Conservation (phyloP, 2,329 filamentous ascomycete genomes). For the Sphaerulina vaccinii region DNA sequence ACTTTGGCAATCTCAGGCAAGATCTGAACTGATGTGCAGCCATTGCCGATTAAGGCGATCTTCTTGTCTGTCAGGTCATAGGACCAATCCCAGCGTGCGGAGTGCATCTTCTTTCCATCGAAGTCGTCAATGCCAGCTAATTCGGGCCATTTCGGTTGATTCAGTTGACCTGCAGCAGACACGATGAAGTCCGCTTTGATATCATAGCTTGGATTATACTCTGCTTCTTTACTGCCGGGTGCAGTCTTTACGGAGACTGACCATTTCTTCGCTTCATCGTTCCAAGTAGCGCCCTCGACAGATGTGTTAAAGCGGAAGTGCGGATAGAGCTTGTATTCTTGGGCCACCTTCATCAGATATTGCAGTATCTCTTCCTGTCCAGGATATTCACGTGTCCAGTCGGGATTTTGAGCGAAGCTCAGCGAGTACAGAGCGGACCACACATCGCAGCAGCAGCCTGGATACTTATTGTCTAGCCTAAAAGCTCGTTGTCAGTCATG, state of each 20-base stretch:
- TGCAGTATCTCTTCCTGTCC: slow-evolving; percentile 61
- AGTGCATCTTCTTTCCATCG: slow-evolving; percentile 56
- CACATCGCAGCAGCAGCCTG: slow-evolving; percentile 46
- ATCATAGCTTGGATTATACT: slow-evolving; percentile 53
- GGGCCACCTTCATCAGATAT: slow-evolving; percentile 55
- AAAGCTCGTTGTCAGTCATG: slow-evolving; percentile 1
- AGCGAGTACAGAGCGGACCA: slow-evolving; percentile 58
- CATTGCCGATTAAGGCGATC: slow-evolving; percentile 61
- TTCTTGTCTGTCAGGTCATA: slow-evolving; percentile 55
- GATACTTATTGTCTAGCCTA: slow-evolving; percentile 55
- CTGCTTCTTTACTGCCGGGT: slow-evolving; percentile 53
- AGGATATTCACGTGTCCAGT: slow-evolving; percentile 59
- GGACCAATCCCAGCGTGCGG: slow-evolving; percentile 60
- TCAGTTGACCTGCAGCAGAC: slow-evolving; percentile 61
- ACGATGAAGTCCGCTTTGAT: slow-evolving; percentile 58
- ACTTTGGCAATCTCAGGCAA: slow-evolving; percentile 56
- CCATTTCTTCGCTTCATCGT: slow-evolving; percentile 54
- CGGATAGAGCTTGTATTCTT: slow-evolving; percentile 55
- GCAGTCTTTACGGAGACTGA: slow-evolving; percentile 49
- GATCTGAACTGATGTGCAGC: slow-evolving; percentile 59
- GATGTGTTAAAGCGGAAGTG: slow-evolving; percentile 59
- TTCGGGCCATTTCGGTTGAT: slow-evolving; percentile 52
- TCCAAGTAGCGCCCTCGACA: slow-evolving; percentile 56
- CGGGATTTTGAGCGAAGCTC: slow-evolving; percentile 60
- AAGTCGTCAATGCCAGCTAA: slow-evolving; percentile 52